Base-by-base conservation (phyloP, 176 grass and related monocot species). In the Tuctoria greenei region DNA sequence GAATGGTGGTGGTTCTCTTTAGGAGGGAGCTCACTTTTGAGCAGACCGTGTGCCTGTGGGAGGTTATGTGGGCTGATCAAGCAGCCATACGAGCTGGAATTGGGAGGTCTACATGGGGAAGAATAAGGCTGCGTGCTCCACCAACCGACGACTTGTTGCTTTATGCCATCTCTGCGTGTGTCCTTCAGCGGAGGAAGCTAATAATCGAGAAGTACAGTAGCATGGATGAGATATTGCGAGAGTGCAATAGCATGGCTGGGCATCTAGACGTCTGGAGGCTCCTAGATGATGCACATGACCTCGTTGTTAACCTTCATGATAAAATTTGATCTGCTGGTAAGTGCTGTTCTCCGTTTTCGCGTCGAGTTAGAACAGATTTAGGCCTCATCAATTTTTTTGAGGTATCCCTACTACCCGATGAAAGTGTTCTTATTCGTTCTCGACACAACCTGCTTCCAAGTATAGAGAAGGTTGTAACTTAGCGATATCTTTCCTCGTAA, bases 61-160 rank as follows among this genome's bases (percentile, higher is more conserved):
- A 97, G 76, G 95, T 93, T 12, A 92, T 97, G 86, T 97, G 95
- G 95, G 95, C 95, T 9, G 95, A 97, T 51, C 95, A 97, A 72
- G 91, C 95, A 7, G 91, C 95, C 18, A 90, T 93, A 61, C 81
- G 95, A 4, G 84, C 88, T 5, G 86, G 95, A 38, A 87, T 93
- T 13, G 91, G 95, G 64, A 86, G 83, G 61, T 86, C 91, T 10
- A 93, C 86, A 23, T 97, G 95, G 95, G 91, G 86, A 43, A 86
- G 84, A 34, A 97, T 93, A 72, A 88, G 91, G 75, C 63, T 97
- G 75, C 83, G 82, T 10, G 88, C 95, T 47, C 95, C 95, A 0
- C 95, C 95, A 8, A 97, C 95, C 0, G 95, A 97, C 0, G 91
- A 97, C 75, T 69, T 97, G 28, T 78, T 97, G 38, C 86, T 97